A percentile compares a stretch with the other conserved stretches of the same genome.
Evolutionary conservation across 495 filamentous ascomycete species (phyloP).

Genomic region (Pyronema domesticum): DNA sequence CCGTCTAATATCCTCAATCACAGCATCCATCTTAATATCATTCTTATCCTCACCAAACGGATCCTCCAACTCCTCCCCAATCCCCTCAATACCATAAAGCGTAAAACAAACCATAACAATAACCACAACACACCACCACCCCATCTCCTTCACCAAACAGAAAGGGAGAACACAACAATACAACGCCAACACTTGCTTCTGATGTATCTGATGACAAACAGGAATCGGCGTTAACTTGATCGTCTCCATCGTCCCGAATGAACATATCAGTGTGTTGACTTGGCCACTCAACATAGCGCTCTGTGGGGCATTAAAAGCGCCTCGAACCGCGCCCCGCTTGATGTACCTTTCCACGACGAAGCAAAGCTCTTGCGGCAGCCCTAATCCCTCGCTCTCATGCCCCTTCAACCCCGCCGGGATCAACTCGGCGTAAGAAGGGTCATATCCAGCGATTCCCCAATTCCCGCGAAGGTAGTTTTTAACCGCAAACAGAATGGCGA

Average conservation of each 20-base stretch:
- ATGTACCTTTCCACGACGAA: conserved; percentile 55
- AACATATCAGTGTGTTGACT: conserved; percentile 42
- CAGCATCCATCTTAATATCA: conserved; percentile 64
- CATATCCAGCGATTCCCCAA: conserved; percentile 40
- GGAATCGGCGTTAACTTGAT: conserved; percentile 54
- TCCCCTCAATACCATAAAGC: conserved; percentile 54
- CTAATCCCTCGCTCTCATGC: conserved; percentile 46
- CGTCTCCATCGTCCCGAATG: conserved; percentile 58
- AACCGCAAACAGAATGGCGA: conserved; percentile 56
- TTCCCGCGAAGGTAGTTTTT: conserved; percentile 61
- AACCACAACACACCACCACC: conserved; percentile 52
- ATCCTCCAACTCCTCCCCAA: conserved; percentile 56
- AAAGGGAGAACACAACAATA: conserved; percentile 59
- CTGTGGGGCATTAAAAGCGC: conserved; percentile 24
- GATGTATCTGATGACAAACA: conserved; percentile 62
- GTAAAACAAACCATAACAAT: conserved; percentile 53
- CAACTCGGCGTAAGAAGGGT: conserved; percentile 41
- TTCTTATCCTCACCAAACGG: conserved; percentile 60
- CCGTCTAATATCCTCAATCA: conserved; percentile 46
- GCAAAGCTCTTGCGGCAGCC: conserved; percentile 46
- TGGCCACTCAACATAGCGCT: conserved; percentile 37
- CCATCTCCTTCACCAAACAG: conserved; percentile 52
- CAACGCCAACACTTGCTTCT: conserved; percentile 56
- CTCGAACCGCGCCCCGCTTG: conserved; percentile 34
- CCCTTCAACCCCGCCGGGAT: conserved; percentile 41